Conservation (phyloP, 495 filamentous ascomycete genomes). For the Rostrohypoxylon terebratum region DNA sequence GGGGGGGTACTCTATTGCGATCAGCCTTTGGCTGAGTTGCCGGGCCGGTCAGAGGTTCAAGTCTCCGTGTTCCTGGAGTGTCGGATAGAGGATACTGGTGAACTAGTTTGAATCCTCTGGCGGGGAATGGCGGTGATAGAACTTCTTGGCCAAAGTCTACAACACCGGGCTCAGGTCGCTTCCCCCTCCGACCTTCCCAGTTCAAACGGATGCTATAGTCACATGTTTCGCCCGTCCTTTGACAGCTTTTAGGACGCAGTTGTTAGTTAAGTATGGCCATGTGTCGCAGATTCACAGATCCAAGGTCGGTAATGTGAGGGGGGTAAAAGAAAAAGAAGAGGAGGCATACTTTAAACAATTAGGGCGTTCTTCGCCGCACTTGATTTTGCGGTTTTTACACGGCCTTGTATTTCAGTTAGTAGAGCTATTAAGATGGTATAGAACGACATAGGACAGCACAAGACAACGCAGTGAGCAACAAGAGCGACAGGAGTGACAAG, state of each 20-base stretch:
- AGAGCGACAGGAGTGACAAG: background rate
- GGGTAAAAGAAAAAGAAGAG: constrained; percentile 21
- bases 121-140: constrained; percentile 55
- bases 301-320: background rate
- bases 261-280: constrained; percentile 31
- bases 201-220: constrained; percentile 89
- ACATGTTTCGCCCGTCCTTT: constrained; percentile 78
- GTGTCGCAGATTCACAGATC: background rate
- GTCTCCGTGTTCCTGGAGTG: constrained; percentile 52
- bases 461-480: background rate
- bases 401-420: constrained; percentile 65
- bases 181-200: constrained; percentile 78
- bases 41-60: constrained; percentile 46
- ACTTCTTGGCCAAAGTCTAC: constrained; percentile 53
- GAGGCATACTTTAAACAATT: constrained; percentile 70
- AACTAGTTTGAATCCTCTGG: constrained; percentile 58
- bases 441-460: background rate
- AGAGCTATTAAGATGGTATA: background rate
- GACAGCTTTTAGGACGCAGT: constrained; percentile 60
- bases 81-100: constrained; percentile 56
- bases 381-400: constrained; percentile 87
- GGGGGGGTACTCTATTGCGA: constrained; percentile 28
- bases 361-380: constrained; percentile 88
- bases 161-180: constrained; percentile 54
- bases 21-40: constrained; percentile 37